Evolutionary conservation across 768 basidiomycete species (phyloP).

Genomic region (Pisolithus sp.): DNA sequence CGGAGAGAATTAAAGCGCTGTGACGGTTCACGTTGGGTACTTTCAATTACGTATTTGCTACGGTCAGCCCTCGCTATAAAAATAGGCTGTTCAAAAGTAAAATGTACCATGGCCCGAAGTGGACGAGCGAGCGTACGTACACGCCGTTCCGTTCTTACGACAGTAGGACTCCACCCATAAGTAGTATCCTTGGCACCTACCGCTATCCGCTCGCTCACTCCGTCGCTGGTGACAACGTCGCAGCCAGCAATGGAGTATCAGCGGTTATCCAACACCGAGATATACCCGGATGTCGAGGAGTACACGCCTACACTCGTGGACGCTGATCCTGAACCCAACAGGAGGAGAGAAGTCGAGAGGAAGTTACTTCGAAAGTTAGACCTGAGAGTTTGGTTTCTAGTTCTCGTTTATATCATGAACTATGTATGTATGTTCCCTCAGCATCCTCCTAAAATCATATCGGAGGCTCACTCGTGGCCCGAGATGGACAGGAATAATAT

Average conservation of each 20-base stretch:
- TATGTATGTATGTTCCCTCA: constrained; percentile 33
- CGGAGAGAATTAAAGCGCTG: too few species aligned
- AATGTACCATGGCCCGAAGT: too few species aligned
- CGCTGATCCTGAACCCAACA: constrained; percentile 14
- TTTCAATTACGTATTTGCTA: too few species aligned
- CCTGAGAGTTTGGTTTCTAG: constrained; percentile 36
- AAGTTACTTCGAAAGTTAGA: constrained; percentile 40
- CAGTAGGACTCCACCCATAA: too few species aligned
- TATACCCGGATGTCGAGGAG: background rate
- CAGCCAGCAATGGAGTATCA: background rate
- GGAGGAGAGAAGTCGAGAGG: constrained; percentile 32
- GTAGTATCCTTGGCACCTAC: too few species aligned
- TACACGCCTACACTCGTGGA: background rate
- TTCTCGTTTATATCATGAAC: constrained; percentile 43
- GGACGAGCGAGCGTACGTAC: too few species aligned
- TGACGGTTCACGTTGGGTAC: too few species aligned
- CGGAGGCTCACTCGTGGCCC: background rate
- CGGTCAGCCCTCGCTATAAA: too few species aligned
- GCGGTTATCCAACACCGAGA: background rate
- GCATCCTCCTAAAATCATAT: background rate
- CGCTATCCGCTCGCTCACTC: background rate
- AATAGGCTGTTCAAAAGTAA: too few species aligned
- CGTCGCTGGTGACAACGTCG: background rate
- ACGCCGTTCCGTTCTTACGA: too few species aligned
- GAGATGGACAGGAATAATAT: constrained; percentile 67